Conservation (phyloP, 2,329 filamentous ascomycete species). For the Zasmidium citrigriseum region DNA sequence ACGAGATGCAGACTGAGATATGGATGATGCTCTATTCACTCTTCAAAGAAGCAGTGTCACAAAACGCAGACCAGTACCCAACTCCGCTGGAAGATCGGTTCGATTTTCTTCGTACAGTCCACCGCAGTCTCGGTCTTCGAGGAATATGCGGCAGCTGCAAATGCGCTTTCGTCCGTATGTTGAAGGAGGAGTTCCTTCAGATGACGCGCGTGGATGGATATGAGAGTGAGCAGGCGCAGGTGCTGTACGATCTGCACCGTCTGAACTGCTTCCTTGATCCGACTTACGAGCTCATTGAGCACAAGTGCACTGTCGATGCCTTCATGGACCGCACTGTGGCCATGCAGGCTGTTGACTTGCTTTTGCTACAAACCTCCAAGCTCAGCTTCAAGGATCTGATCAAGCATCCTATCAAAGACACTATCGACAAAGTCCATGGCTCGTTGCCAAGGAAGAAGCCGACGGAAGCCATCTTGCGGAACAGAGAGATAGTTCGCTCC, state of each 20-base stretch:
- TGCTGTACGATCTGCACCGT: constrained; percentile 80
- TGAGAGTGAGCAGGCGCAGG: constrained; percentile 83
- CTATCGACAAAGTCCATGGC: constrained; percentile 91
- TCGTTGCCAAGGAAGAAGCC: constrained; percentile 77
- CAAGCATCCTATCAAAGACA: constrained; percentile 85
- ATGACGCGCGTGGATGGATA: constrained; percentile 76
- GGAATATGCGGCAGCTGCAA: constrained; percentile 83
- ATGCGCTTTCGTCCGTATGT: constrained; percentile 84
- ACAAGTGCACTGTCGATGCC: constrained; percentile 72
- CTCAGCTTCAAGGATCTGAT: constrained; percentile 88
- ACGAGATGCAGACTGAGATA: constrained; percentile 82
- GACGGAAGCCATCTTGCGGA: constrained; percentile 79
- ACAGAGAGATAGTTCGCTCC: constrained; percentile 77
- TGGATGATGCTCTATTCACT: constrained; percentile 88
- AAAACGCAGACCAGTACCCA: constrained; percentile 65
- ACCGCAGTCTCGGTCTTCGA: constrained; percentile 80
- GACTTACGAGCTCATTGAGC: constrained; percentile 57
- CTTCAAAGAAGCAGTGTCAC: constrained; percentile 71
- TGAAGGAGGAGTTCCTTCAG: constrained; percentile 80
- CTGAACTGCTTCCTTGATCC: constrained; percentile 59
- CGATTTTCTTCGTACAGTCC: constrained; percentile 76
- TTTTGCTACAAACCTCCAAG: constrained; percentile 76
- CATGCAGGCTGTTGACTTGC: constrained; percentile 77
- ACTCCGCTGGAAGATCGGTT: constrained; percentile 71
- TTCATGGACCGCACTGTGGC: constrained; percentile 79